Evolutionary conservation across 2,329 filamentous ascomycete genomes (phyloP).

Genomic region (Neocucurbitaria cava): DNA sequence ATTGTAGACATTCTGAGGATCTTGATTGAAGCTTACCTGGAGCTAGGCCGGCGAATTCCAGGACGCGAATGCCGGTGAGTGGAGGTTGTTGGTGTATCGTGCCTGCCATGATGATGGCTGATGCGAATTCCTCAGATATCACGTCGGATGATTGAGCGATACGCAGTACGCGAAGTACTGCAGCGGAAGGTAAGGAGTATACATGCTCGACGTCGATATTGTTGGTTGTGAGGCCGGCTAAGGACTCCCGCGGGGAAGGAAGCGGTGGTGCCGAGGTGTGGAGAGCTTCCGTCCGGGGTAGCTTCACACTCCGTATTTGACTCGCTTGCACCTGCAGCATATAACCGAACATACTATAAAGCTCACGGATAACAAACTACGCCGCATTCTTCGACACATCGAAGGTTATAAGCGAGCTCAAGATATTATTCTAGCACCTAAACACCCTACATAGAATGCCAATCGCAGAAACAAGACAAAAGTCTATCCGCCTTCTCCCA

Average conservation of each 20-base stretch:
- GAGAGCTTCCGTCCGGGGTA: constrained; percentile 2
- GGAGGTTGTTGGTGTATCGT: constrained; percentile 52
- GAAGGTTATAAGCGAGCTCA: constrained; percentile 18
- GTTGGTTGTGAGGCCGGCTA: constrained; percentile 35
- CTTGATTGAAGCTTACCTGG: constrained; percentile 52
- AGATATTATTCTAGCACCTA: constrained; percentile 21
- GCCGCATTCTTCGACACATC: background rate
- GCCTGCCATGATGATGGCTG: constrained; percentile 24
- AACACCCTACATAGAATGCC: constrained; percentile 31
- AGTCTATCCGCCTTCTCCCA: constrained; percentile 1
- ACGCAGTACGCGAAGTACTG: background rate
- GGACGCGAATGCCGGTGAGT: constrained; percentile 64
- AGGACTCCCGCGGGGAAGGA: constrained; percentile 39
- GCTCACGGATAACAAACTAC: background rate
- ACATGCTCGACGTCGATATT: constrained; percentile 42
- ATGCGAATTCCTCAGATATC: background rate
- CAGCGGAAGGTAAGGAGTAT: background rate
- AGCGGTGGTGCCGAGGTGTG: constrained; percentile 39
- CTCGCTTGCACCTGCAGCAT: background rate
- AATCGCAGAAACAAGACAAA: constrained; percentile 19
- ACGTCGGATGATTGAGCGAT: background rate
- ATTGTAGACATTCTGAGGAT: background rate
- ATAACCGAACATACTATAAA: background rate
- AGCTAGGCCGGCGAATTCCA: constrained; percentile 70
- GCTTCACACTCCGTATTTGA: background rate